phyloP scores from a whole-genome alignment of 1,284 basidiomycete species.

The Thelephora terrestris region DNA sequence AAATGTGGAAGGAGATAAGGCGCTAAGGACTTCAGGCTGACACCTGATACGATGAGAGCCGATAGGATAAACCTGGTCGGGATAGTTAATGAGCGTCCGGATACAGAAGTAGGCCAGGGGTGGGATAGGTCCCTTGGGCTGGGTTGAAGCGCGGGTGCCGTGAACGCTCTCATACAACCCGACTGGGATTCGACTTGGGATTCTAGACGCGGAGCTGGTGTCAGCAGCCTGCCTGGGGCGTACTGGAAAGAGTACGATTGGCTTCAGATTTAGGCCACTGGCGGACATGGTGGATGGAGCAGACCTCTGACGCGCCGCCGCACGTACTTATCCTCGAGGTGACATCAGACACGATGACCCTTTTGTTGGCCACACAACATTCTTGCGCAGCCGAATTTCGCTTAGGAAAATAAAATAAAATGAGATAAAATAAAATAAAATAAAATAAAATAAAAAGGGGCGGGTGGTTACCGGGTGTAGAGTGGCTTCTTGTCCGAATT shows the following conservation, averaged over 20 bases:
- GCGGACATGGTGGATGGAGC: no score
- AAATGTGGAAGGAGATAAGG: slow-evolving; percentile 23
- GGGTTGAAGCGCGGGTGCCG: background rate
- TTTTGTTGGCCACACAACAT: no score
- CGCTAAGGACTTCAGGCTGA: slow-evolving; percentile 24
- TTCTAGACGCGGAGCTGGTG: no score
- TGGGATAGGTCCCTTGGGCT: slow-evolving; percentile 23
- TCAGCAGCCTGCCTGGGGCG: no score
- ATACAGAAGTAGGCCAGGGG: slow-evolving; percentile 33
- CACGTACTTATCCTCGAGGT: no score
- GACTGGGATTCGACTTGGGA: no score
- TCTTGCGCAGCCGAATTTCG: no score
- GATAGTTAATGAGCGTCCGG: slow-evolving; percentile 22
- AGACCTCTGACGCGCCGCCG: no score
- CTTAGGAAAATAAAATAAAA: slow-evolving; percentile 6
- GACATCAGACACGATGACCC: no score
- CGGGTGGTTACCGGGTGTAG: slow-evolving; percentile 5
- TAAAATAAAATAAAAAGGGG: slow-evolving; percentile 6
- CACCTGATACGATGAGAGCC: slow-evolving; percentile 23
- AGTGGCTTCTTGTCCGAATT: slow-evolving; percentile 4
- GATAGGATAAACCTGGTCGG: slow-evolving; percentile 28
- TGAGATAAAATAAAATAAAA: slow-evolving; percentile 5
- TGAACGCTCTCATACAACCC: no score
- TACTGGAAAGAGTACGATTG: no score
- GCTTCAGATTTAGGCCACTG: no score